These are phyloP conservation scores for Teunomyces tritomae DNA, from an alignment of 805 yeast species.

Conservation along the genomic window DNA sequence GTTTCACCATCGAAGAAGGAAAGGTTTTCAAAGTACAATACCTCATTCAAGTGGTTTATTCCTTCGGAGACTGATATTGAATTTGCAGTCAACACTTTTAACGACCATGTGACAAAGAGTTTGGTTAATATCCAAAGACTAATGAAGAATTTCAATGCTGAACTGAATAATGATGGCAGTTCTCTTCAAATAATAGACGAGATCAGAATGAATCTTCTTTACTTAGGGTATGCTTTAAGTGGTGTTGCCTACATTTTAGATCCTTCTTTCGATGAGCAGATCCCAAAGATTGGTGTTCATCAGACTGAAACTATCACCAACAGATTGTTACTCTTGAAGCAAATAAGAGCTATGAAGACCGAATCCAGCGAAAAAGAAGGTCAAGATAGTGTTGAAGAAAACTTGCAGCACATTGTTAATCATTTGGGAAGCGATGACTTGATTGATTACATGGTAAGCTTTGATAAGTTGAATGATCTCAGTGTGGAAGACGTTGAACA, in stretches of 20 bases:
- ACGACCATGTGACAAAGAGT: constrained; percentile 43
- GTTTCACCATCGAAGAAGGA: constrained; percentile 57
- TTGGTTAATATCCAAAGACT: constrained; percentile 40
- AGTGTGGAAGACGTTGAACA: constrained; percentile 16
- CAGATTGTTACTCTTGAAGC: constrained; percentile 32
- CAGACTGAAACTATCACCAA: constrained; percentile 32
- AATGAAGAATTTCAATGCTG: constrained; percentile 23
- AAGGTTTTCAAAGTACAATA: constrained; percentile 47
- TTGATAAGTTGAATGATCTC: constrained; percentile 5
- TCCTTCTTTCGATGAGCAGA: constrained; percentile 57
- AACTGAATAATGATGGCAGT: constrained; percentile 10
- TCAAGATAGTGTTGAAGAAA: constrained; percentile 29
- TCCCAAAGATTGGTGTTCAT: constrained; percentile 34
- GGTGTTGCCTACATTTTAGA: constrained; percentile 75
- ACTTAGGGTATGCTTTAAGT: constrained; percentile 58
- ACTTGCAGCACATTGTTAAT: constrained; percentile 30
- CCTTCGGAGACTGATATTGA: constrained; percentile 58
- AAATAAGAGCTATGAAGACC: constrained; percentile 25
- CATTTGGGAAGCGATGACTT: constrained; percentile 13
- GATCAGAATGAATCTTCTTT: constrained; percentile 52
- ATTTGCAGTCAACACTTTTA: constrained; percentile 61
- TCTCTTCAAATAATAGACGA: constrained; percentile 46
- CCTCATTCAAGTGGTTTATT: constrained; percentile 70
- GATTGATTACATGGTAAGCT: constrained; percentile 12
- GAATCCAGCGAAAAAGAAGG: constrained; percentile 20